Percentiles rank a stretch among this genome's conserved stretches.
Evolutionary conservation across 768 basidiomycete species (phyloP).

Genomic region (Termitomyces sp.): DNA sequence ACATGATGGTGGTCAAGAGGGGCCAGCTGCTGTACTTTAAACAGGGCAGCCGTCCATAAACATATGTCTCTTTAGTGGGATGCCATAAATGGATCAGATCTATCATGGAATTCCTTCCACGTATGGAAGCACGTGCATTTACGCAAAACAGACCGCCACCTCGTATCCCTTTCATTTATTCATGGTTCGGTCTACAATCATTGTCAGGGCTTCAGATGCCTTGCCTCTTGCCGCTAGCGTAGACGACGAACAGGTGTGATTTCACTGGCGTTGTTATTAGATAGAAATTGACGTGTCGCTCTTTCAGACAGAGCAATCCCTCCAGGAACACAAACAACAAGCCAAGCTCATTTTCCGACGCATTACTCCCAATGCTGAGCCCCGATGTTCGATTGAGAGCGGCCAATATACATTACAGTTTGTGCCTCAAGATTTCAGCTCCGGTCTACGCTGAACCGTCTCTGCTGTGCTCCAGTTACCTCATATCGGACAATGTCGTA

Average conservation of each 20-base stretch:
- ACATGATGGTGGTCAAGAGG: slow-evolving; percentile 26
- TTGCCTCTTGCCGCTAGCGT: slow-evolving; percentile 93
- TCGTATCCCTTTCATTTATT: neutral
- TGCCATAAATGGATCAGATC: slow-evolving; percentile 12
- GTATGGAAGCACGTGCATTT: slow-evolving; percentile 17
- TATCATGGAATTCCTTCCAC: slow-evolving; percentile 13
- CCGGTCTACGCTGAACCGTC: slow-evolving; percentile 6
- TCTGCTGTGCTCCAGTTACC: slow-evolving; percentile 59
- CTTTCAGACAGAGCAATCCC: slow-evolving; percentile 80
- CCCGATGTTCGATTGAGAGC: slow-evolving; percentile 94
- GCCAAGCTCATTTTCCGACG: slow-evolving; percentile 95
- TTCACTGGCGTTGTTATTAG: neutral
- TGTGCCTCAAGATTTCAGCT: slow-evolving; percentile 27
- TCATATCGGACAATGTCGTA: slow-evolving; percentile 90
- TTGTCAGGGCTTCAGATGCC: slow-evolving; percentile 82
- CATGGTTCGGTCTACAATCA: slow-evolving; percentile 87
- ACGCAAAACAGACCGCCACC: neutral
- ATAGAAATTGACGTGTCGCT: slow-evolving; percentile 13
- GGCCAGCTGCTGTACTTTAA: slow-evolving; percentile 6
- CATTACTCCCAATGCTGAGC: slow-evolving; percentile 91
- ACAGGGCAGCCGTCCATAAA: slow-evolving; percentile 9
- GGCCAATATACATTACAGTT: slow-evolving; percentile 96
- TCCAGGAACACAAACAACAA: slow-evolving; percentile 98
- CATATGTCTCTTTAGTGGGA: slow-evolving; percentile 16
- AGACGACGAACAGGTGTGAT: slow-evolving; percentile 88